Percentiles rank a stretch among this genome's conserved stretches.
Conservation (phyloP, 257 asterid species). For the Ajuga chamaepitys region DNA sequence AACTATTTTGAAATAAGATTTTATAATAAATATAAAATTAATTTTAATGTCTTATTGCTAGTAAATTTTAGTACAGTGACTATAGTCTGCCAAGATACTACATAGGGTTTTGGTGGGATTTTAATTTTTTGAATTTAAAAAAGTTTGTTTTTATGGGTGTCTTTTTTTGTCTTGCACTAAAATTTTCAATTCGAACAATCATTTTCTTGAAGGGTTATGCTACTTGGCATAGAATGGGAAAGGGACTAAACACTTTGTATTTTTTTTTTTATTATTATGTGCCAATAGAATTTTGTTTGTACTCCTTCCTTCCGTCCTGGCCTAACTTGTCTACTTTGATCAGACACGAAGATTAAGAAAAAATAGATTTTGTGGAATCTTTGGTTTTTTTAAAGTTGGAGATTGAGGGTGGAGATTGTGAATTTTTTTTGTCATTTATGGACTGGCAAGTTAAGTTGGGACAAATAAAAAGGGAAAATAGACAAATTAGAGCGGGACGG, state of each 20-base stretch:
- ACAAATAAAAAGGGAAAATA: too few relatives aligned
- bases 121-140: slow-evolving; percentile 16
- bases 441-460: too few relatives aligned
- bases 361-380: too few relatives aligned
- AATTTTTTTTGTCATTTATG: too few relatives aligned
- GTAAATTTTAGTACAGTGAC: slow-evolving; percentile 24
- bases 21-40: background rate
- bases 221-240: background rate
- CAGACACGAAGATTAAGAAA: too few relatives aligned
- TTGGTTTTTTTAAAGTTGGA: too few relatives aligned
- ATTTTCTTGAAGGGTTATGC: slow-evolving; percentile 14
- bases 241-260: background rate
- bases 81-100: background rate
- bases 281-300: background rate
- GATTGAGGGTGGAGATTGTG: too few relatives aligned
- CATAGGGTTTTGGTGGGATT: slow-evolving; percentile 19
- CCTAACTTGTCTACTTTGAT: too few relatives aligned
- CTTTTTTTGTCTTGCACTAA: slow-evolving; percentile 13
- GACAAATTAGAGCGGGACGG: too few relatives aligned
- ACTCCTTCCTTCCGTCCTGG: too few relatives aligned
- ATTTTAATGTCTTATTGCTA: slow-evolving; percentile 13
- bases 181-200: slow-evolving; percentile 21
- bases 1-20: background rate
- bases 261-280: background rate
- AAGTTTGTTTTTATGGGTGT: slow-evolving; percentile 13